These are phyloP conservation scores for Anthracocystis walkeri DNA, from an alignment of 1,284 basidiomycete species.

Conservation along the genomic window DNA sequence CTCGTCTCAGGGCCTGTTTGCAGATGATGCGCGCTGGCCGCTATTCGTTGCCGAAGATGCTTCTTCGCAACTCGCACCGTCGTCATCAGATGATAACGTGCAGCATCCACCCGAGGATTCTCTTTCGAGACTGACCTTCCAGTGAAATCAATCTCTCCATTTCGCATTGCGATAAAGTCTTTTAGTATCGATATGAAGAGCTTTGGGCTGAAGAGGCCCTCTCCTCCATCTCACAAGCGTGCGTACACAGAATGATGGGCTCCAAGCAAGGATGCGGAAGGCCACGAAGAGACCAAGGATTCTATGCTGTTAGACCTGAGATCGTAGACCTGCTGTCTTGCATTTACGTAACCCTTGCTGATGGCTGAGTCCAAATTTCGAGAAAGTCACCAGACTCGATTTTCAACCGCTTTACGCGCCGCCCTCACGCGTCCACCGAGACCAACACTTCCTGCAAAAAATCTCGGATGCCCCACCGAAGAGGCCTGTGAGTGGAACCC, in stretches of 20 bases:
- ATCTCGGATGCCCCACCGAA: conserved; percentile 14
- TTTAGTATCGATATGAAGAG: no score
- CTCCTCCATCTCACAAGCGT: no score
- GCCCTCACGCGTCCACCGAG: conserved; percentile 21
- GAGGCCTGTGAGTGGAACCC: conserved; percentile 10
- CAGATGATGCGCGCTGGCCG: no score
- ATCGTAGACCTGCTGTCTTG: background rate
- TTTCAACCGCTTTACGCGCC: conserved; percentile 15
- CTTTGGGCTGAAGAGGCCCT: no score
- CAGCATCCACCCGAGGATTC: no score
- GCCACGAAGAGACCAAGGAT: background rate
- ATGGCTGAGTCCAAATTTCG: conserved; percentile 17
- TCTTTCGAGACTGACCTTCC: background rate
- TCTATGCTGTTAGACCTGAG: background rate
- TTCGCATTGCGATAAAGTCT: no score
- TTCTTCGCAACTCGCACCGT: no score
- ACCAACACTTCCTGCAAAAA: conserved; percentile 28
- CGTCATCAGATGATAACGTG: no score
- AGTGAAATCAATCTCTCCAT: background rate
- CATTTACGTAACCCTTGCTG: background rate
- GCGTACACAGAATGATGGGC: no score
- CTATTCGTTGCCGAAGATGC: no score
- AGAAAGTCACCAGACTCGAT: conserved; percentile 17
- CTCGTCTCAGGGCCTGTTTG: background rate
- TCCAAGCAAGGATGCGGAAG: background rate